phyloP scores from a whole-genome alignment of 106 monocot species.

The Allium cepa region DNA sequence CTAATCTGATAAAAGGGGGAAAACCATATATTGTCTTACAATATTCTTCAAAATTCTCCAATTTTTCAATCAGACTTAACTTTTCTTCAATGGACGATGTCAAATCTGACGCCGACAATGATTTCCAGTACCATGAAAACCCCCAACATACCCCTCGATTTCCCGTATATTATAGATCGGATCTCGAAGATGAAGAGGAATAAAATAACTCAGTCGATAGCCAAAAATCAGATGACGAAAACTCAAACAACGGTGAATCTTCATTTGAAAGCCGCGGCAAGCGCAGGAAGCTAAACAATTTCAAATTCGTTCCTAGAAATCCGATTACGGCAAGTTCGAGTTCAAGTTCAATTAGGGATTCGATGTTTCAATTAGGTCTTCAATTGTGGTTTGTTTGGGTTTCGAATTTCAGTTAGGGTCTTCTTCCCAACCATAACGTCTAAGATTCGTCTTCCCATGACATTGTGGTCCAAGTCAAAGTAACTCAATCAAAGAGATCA shows the following conservation, averaged over 20 bases:
- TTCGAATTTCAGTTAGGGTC: too few species aligned
- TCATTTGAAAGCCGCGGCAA: slow-evolving; percentile 60
- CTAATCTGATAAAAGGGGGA: not conserved
- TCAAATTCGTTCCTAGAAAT: slow-evolving; percentile 73
- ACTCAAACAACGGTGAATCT: slow-evolving; percentile 6
- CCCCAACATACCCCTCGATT: slow-evolving; percentile 11
- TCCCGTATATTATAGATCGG: not conserved
- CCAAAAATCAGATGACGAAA: slow-evolving; percentile 15
- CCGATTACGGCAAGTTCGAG: too few species aligned
- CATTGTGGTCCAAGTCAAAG: too few species aligned
- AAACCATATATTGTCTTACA: too few species aligned
- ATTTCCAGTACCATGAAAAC: not conserved
- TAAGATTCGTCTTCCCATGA: too few species aligned
- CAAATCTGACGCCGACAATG: slow-evolving; percentile 56
- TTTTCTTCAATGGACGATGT: slow-evolving; percentile 8
- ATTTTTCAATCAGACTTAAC: not conserved
- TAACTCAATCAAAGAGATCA: too few species aligned
- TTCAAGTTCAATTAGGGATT: too few species aligned
- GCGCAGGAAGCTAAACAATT: slow-evolving; percentile 52
- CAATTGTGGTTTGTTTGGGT: too few species aligned
- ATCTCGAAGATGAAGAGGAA: slow-evolving; percentile 24
- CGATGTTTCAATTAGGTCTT: too few species aligned
- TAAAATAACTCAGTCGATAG: too few species aligned
- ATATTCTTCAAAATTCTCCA: not conserved
- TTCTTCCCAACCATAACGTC: too few species aligned